Percentiles rank a stretch among this genome's conserved stretches.
Evolutionary conservation across 108 stramenopile species (phyloP).

Genomic region (Fragilariopsis cylindrus): DNA sequence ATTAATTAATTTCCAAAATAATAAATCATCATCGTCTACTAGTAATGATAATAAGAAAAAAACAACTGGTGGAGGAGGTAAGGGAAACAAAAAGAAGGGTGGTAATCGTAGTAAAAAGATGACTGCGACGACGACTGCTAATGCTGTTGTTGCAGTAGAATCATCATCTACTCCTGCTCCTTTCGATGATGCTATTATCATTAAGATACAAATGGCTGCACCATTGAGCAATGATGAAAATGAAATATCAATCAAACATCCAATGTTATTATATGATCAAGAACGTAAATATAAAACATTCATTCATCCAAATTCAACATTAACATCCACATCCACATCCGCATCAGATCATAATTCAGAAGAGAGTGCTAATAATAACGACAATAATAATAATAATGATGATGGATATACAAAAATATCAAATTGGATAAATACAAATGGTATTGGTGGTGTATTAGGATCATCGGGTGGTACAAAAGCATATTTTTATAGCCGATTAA

Average conservation of each 20-base stretch:
- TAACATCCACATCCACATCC: background rate
- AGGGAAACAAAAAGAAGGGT: slow-evolving; percentile 22
- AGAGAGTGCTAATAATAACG: background rate
- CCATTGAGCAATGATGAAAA: slow-evolving; percentile 16
- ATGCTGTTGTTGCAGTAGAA: background rate
- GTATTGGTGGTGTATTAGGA: slow-evolving; percentile 51
- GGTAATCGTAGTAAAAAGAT: slow-evolving; percentile 20
- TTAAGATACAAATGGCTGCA: slow-evolving; percentile 70
- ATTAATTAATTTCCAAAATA: slow-evolving; percentile 64
- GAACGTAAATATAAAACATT: slow-evolving; percentile 54
- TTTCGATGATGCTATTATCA: slow-evolving; percentile 40
- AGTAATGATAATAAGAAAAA: background rate
- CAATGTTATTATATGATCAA: slow-evolving; percentile 69
- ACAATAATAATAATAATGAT: slow-evolving; percentile 7
- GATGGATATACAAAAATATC: slow-evolving; percentile 58
- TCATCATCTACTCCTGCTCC: too few relatives aligned
- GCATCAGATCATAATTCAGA: background rate
- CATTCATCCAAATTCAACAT: slow-evolving; percentile 50
- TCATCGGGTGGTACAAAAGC: slow-evolving; percentile 57
- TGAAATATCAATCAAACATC: slow-evolving; percentile 31
- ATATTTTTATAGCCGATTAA: slow-evolving; percentile 56
- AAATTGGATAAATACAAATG: slow-evolving; percentile 41
- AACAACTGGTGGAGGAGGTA: slow-evolving; percentile 1
- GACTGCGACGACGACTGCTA: too few relatives aligned
- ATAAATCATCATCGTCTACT: background rate